phyloP scores from a whole-genome alignment of 2,329 filamentous ascomycete genomes.

The Fusarium chlamydosporum region DNA sequence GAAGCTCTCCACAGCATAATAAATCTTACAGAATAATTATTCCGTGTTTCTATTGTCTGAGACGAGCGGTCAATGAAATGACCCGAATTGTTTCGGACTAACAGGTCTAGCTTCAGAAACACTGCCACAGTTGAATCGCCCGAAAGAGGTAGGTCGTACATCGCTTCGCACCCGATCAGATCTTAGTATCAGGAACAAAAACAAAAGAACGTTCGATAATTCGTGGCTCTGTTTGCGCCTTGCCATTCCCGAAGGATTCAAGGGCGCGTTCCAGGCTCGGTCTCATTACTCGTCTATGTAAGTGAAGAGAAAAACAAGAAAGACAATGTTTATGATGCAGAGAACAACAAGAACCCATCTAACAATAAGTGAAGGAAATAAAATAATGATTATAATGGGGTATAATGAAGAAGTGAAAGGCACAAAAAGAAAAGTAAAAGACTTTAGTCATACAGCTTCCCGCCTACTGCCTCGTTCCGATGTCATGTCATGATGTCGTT shows the following conservation, averaged over 20 bases:
- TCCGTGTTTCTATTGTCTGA: not conserved
- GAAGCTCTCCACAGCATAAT: not conserved
- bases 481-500: constrained; percentile 41
- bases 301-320: constrained; percentile 18
- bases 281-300: constrained; percentile 33
- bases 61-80: not conserved
- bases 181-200: constrained; percentile 15
- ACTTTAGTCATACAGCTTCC: constrained; percentile 33
- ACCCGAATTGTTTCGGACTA: constrained; percentile 10
- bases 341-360: constrained; percentile 6
- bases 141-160: constrained; percentile 37
- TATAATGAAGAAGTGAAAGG: constrained; percentile 28
- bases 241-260: constrained; percentile 4
- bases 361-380: constrained; percentile 13
- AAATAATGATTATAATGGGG: constrained; percentile 34
- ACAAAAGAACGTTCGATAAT: constrained; percentile 33
- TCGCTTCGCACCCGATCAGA: constrained; percentile 17
- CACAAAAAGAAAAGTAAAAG: constrained; percentile 8
- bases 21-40: constrained; percentile 1
- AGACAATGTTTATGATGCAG: not conserved
- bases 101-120: constrained; percentile 23
- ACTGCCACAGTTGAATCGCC: constrained; percentile 35
- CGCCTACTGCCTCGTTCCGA: constrained; percentile 14
- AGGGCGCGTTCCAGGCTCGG: not conserved
- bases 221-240: constrained; percentile 29